phyloP scores from a whole-genome alignment of 2,329 filamentous ascomycete genomes.

The Diaporthe helianthi region DNA sequence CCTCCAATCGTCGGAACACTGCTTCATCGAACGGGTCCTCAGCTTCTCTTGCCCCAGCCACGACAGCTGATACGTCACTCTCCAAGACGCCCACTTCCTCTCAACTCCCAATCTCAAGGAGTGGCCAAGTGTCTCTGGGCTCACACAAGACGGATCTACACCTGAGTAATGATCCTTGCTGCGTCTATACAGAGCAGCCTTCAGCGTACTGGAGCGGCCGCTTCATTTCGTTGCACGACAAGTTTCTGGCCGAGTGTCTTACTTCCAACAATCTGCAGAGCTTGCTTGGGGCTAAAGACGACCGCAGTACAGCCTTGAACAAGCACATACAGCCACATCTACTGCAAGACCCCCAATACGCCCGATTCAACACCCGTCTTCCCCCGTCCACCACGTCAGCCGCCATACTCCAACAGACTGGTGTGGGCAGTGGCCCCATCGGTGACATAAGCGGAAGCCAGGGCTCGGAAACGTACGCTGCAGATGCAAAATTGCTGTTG shows the following conservation, averaged over 20 bases:
- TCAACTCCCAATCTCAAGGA: constrained; percentile 17
- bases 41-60: constrained; percentile 27
- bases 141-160: constrained; percentile 34
- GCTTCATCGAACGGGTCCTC: constrained; percentile 27
- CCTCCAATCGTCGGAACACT: constrained; percentile 15
- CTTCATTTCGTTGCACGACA: constrained; percentile 63
- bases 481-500: constrained; percentile 36
- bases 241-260: constrained; percentile 52
- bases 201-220: constrained; percentile 68
- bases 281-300: constrained; percentile 36
- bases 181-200: constrained; percentile 52
- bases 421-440: constrained; percentile 33
- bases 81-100: not conserved
- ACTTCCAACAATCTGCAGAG: constrained; percentile 36
- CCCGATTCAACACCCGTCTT: constrained; percentile 36
- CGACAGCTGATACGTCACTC: constrained; percentile 13
- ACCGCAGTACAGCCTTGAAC: not conserved
- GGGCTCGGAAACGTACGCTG: not conserved
- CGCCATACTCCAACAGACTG: constrained; percentile 37
- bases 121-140: constrained; percentile 19
- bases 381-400: constrained; percentile 24
- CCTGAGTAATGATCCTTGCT: constrained; percentile 37
- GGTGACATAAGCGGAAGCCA: not conserved
- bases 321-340: constrained; percentile 18
- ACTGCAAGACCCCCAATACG: constrained; percentile 26